These are phyloP conservation scores for Populus hybrid DNA, from an alignment of 441 rosid species.

Conservation along the genomic window DNA sequence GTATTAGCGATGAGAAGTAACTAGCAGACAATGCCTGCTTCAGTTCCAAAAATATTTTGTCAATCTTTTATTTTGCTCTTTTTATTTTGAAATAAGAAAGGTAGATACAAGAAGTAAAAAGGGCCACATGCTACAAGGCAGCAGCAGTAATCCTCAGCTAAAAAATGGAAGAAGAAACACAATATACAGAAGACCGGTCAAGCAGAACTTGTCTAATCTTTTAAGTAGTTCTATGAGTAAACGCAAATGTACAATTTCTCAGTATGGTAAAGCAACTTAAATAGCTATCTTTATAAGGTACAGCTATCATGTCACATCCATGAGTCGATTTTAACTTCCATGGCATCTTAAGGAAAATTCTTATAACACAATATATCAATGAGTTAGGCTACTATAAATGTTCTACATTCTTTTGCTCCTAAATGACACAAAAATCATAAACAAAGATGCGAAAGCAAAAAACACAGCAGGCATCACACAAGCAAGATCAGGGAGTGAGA, in stretches of 20 bases:
- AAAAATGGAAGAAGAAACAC: background rate
- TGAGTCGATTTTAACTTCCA: background rate
- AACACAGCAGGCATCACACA: too few species aligned
- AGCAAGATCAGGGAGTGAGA: too few species aligned
- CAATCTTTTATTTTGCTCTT: background rate
- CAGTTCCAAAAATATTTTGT: background rate
- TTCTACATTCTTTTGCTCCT: too few species aligned
- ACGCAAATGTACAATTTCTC: background rate
- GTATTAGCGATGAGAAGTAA: background rate
- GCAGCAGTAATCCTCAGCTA: background rate
- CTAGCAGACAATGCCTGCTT: background rate
- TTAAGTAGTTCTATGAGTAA: background rate
- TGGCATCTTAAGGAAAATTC: background rate
- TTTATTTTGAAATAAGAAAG: background rate
- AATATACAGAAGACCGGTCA: background rate
- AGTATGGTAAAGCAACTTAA: background rate
- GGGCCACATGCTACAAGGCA: background rate
- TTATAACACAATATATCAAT: too few species aligned
- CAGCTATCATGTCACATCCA: background rate
- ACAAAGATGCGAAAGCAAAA: too few species aligned
- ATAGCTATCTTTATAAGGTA: background rate
- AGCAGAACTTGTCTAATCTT: background rate
- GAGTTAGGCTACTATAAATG: too few species aligned
- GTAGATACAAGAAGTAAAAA: background rate
- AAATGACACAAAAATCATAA: too few species aligned